A percentile compares a stretch with the other conserved stretches of the same genome.
Evolutionary conservation across 768 basidiomycete species (phyloP).

Genomic region (Phallus indusiatus): DNA sequence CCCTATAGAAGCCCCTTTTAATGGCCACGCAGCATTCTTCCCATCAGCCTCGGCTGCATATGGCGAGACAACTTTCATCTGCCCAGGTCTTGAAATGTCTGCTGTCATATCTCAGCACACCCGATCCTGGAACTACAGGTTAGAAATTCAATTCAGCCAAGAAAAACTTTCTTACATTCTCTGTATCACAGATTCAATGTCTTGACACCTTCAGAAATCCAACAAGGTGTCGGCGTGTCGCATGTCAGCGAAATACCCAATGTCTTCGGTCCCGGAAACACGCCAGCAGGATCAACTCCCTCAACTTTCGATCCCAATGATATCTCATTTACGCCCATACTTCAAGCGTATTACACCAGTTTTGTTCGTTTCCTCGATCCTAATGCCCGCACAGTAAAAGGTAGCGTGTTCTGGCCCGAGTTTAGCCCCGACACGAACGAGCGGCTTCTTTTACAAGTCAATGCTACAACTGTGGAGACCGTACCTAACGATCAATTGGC

Average conservation of each 20-base stretch:
- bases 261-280: constrained; percentile 19
- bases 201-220: neutral
- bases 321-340: constrained; percentile 47
- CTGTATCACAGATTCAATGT: constrained; percentile 1
- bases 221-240: neutral
- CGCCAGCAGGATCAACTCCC: constrained; percentile 26
- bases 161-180: neutral
- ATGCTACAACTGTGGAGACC: constrained; percentile 7
- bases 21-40: constrained; percentile 2
- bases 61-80: constrained; percentile 4
- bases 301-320: constrained; percentile 24
- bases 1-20: neutral
- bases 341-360: constrained; percentile 8
- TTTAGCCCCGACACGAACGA: neutral
- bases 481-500: constrained; percentile 2
- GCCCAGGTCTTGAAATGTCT: constrained; percentile 4
- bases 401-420: constrained; percentile 7
- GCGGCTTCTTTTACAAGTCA: constrained; percentile 7
- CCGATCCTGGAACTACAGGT: constrained; percentile 8
- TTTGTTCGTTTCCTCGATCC: constrained; percentile 7
- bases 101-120: constrained; percentile 1
- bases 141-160: neutral
- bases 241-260: constrained; percentile 2
- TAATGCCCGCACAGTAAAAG: constrained; percentile 50
- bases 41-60: constrained; percentile 4